A percentile compares a stretch with the other conserved stretches of the same genome.
phyloP scores from a whole-genome alignment of 768 basidiomycete species.

The Leccinum obscurum region DNA sequence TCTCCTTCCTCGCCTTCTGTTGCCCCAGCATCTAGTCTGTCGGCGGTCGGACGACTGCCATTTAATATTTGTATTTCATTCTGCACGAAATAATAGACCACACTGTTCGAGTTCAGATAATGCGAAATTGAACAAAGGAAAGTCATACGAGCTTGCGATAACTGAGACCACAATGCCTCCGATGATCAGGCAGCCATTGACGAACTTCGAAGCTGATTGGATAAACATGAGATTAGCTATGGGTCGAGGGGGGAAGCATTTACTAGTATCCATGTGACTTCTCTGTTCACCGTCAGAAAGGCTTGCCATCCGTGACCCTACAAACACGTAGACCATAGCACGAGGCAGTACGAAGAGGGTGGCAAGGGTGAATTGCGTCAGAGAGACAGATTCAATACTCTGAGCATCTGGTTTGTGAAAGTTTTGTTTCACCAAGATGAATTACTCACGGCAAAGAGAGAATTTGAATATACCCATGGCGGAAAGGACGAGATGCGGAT shows the following conservation, averaged over 20 bases:
- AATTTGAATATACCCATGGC: conserved; percentile 86
- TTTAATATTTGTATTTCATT: conserved; percentile 57
- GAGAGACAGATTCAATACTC: conserved; percentile 71
- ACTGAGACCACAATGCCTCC: conserved; percentile 59
- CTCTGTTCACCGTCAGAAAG: conserved; percentile 78
- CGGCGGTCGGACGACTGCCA: conserved; percentile 46
- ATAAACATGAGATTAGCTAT: conserved; percentile 11
- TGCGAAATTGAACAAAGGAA: conserved; percentile 7
- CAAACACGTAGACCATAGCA: conserved; percentile 69
- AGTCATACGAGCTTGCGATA: conserved; percentile 64
- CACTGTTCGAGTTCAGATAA: conserved; percentile 41
- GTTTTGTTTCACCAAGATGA: not conserved
- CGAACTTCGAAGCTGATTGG: conserved; percentile 55
- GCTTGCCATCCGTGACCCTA: conserved; percentile 72
- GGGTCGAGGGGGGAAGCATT: conserved; percentile 20
- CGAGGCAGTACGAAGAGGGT: conserved; percentile 74
- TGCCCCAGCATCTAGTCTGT: conserved; percentile 58
- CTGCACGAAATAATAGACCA: conserved; percentile 65
- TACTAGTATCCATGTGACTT: conserved; percentile 73
- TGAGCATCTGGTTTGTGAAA: conserved; percentile 29
- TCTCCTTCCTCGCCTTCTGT: conserved; percentile 62
- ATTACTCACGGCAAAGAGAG: conserved; percentile 68
- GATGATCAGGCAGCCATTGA: conserved; percentile 61
- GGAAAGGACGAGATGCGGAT: conserved; percentile 82
- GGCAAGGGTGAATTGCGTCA: conserved; percentile 77